Percentiles rank a stretch among this genome's conserved stretches.
Conservation (phyloP, 306 rosid genomes). For the Betula pendula region DNA sequence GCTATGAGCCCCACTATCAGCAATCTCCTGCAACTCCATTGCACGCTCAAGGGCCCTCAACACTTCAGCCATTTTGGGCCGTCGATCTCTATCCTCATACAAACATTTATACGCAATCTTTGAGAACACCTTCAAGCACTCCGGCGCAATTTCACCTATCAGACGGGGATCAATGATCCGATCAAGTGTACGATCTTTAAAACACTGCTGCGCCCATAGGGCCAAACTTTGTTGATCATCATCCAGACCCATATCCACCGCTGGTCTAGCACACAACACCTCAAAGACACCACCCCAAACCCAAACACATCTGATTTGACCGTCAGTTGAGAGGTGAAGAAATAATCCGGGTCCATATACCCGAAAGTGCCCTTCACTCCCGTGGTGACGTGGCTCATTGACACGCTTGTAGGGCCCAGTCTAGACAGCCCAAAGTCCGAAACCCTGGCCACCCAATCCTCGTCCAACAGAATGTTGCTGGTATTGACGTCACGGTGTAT, state of each 20-base stretch:
- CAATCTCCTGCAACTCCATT: constrained; percentile 6
- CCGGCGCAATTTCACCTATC: not conserved
- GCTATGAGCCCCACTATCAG: not conserved
- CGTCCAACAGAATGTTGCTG: not conserved
- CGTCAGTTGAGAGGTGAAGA: not conserved
- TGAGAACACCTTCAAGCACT: not conserved
- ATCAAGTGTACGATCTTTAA: not conserved
- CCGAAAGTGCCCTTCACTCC: not conserved
- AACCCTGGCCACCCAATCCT: not conserved
- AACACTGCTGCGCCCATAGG: not conserved
- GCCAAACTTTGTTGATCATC: constrained; percentile 13
- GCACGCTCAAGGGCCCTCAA: constrained; percentile 18
- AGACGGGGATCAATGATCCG: constrained; percentile 4
- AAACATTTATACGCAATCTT: constrained; percentile 4
- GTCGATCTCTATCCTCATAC: not conserved
- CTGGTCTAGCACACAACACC: not conserved
- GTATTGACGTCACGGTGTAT: constrained; percentile 3
- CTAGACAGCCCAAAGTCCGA: constrained; percentile 2
- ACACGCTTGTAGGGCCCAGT: not conserved
- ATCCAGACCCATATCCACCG: constrained; percentile 3
- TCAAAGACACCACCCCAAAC: constrained; percentile 1
- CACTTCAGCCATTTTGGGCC: constrained; percentile 22
- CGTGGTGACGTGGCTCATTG: not conserved
- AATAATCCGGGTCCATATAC: not conserved
- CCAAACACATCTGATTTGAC: not conserved